These are phyloP conservation scores for Pseudogymnoascus sp. DNA, from an alignment of 2,329 filamentous ascomycete species.

Conservation along the genomic window DNA sequence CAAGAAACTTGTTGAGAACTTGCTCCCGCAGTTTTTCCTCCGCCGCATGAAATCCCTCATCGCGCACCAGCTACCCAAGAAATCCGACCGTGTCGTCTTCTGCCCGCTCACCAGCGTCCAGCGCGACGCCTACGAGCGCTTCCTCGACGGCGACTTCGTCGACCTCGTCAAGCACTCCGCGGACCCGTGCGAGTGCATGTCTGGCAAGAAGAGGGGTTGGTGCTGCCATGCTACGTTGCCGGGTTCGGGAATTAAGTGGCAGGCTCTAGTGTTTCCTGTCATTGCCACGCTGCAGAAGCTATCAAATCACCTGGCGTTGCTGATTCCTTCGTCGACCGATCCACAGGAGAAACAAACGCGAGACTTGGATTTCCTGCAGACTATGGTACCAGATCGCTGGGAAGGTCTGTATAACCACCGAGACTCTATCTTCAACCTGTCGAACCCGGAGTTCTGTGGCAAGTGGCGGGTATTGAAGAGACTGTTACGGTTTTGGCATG, in stretches of 20 bases:
- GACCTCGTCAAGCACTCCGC: conserved; percentile 58
- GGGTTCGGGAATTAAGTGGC: conserved; percentile 37
- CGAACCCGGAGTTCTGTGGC: conserved; percentile 86
- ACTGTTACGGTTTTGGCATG: conserved; percentile 81
- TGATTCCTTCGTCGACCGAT: conserved; percentile 63
- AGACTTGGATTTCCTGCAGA: conserved; percentile 64
- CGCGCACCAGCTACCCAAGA: conserved; percentile 85
- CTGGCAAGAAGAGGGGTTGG: conserved; percentile 65
- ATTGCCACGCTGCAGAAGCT: conserved; percentile 79
- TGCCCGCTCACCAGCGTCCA: conserved; percentile 82
- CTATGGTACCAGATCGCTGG: conserved; percentile 69
- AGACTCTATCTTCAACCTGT: conserved; percentile 70
- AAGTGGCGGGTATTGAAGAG: conserved; percentile 93
- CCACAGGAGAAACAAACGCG: conserved; percentile 64
- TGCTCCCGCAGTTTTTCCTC: conserved; percentile 83
- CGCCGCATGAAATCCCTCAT: conserved; percentile 90
- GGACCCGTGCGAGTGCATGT: conserved; percentile 61
- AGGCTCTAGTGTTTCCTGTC: conserved; percentile 72
- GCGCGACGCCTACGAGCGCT: conserved; percentile 71
- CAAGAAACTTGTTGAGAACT: conserved; percentile 72
- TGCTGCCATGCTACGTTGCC: conserved; percentile 61
- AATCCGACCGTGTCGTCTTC: conserved; percentile 89
- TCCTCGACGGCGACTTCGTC: conserved; percentile 65
- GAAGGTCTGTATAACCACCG: conserved; percentile 61
- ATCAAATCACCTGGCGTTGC: conserved; percentile 82